These are phyloP conservation scores for Spatholobus suberectus DNA, from an alignment of 306 rosid species.

Conservation along the genomic window DNA sequence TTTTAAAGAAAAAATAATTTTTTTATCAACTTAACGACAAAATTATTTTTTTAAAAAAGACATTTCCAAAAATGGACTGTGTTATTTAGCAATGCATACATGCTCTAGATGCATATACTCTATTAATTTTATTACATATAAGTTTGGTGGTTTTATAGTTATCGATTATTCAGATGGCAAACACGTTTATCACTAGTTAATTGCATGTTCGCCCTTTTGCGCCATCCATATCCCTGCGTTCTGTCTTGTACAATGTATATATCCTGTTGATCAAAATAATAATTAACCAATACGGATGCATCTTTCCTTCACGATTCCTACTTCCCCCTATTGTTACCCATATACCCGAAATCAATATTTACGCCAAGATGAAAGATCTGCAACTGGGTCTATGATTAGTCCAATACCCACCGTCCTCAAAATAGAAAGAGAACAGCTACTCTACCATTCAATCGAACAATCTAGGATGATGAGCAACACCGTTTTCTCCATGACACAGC, in stretches of 20 bases:
- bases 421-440: conserved; percentile 20
- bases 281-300: background rate
- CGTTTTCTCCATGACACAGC: conserved; percentile 37
- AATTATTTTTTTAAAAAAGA: background rate
- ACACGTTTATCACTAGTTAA: background rate
- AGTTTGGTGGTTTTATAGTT: background rate
- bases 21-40: background rate
- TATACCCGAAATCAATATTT: conserved; percentile 16
- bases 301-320: background rate
- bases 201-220: background rate
- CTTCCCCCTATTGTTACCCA: background rate
- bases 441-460: conserved; percentile 15
- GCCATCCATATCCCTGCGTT: background rate
- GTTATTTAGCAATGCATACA: background rate
- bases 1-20: background rate
- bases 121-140: background rate
- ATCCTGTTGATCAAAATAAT: background rate
- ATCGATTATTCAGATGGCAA: background rate
- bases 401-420: conserved; percentile 30
- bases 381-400: background rate
- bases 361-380: conserved; percentile 10
- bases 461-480: conserved; percentile 35
- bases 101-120: background rate
- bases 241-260: conserved; percentile 2
- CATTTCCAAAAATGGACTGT: background rate